Evolutionary conservation across 768 basidiomycete species (phyloP), one percentile per base, ranked within the genome.

Genomic region (Boletellus ananas): DNA sequence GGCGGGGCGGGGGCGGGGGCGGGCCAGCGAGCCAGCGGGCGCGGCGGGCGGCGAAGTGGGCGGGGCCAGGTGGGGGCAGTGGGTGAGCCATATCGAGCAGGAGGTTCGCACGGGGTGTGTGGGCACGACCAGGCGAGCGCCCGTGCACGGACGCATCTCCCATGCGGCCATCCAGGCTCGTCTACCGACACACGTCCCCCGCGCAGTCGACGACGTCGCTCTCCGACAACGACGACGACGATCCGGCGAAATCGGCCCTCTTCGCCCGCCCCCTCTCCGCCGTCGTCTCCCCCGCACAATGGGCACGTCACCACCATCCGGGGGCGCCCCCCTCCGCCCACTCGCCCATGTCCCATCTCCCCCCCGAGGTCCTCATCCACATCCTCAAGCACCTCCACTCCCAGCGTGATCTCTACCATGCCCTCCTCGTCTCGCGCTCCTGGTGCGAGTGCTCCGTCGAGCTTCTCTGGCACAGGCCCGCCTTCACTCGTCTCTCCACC

Each of bases 371-470:
- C 35, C 83, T 97, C 63, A 89, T 96, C 14, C 87, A 95, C 64
- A 88, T 97, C 62, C 79, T 99, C 58, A 89, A 86, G 57, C 82
- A 93, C 59, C 76, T 99, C 12, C 80, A 86, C 57, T 76, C 81
- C 0, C 73, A 85, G 27, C 76, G 78, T 51, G 90, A 95, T 67
- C 78, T 97, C 41, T 80, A 86, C 55, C 74, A 76, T 56, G 78
- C 81, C 35, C 77, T 94, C 52, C 82, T 86, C 49, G 94, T 97
- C 23, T 93, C 85, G 17, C 84, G 90, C 50, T 78, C 83, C 23
- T 99, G 95, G 94, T 97, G 93, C 76, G 87, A 94, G 64, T 96
- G 93, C 69, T 84, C 92, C 27, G 93, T 94, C 37, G 91, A 97
- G 68, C 79, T 97, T 18, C 77, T 98, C 20, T 99, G 94, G 94